A percentile compares a stretch with the other conserved stretches of the same genome.
These are phyloP conservation scores for Phytophthora rubi DNA, from an alignment of 352 stramenopile species.

Conservation along the genomic window DNA sequence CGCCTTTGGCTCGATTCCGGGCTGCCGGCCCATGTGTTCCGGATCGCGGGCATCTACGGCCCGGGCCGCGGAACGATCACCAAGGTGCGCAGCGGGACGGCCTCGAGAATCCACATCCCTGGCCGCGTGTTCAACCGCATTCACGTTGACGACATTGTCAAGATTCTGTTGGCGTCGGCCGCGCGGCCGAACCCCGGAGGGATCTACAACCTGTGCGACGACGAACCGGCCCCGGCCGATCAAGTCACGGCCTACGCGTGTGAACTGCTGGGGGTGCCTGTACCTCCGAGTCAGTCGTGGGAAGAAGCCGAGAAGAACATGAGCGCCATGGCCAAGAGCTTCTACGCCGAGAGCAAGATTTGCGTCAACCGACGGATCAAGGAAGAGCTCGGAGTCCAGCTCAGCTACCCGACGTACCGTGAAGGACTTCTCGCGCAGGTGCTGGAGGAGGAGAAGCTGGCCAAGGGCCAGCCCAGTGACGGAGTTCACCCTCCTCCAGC, in stretches of 20 bases:
- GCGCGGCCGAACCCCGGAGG: constrained; percentile 58
- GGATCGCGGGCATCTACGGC: constrained; percentile 93
- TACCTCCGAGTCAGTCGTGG: constrained; percentile 66
- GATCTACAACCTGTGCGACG: constrained; percentile 92
- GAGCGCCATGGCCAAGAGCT: constrained; percentile 87
- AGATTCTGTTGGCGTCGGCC: constrained; percentile 78
- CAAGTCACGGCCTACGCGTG: constrained; percentile 82
- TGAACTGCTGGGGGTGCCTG: constrained; percentile 62
- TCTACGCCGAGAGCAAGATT: constrained; percentile 88
- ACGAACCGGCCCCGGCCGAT: constrained; percentile 84
- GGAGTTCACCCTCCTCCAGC: constrained; percentile 3
- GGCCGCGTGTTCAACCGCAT: constrained; percentile 88
- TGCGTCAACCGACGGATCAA: constrained; percentile 80
- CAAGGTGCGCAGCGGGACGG: constrained; percentile 72
- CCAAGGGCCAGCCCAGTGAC: constrained; percentile 4
- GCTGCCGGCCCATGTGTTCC: constrained; percentile 87
- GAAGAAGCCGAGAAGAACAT: constrained; percentile 78
- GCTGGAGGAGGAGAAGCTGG: constrained; percentile 66
- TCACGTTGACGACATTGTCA: constrained; percentile 92
- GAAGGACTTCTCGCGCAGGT: constrained; percentile 83
- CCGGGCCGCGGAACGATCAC: constrained; percentile 82
- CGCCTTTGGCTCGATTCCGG: constrained; percentile 69
- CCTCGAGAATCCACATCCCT: constrained; percentile 76
- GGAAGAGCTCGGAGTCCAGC: constrained; percentile 70
- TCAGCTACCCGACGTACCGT: constrained; percentile 82